A percentile compares a stretch with the other conserved stretches of the same genome.
These are phyloP conservation scores for Gossypium arboreum DNA, from an alignment of 345 rosid species.

Conservation along the genomic window DNA sequence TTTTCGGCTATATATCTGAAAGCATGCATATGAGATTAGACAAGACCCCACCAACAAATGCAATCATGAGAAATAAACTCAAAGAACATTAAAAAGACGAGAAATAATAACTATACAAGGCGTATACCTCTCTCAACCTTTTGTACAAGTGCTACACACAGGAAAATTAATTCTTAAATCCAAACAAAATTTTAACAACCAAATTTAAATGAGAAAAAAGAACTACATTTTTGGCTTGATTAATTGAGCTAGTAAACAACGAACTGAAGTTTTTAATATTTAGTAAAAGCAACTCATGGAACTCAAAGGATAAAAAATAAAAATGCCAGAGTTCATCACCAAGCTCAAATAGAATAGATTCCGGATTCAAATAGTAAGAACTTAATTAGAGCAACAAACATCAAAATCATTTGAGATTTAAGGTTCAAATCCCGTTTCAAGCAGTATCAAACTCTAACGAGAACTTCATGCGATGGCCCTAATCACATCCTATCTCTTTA, in stretches of 20 bases:
- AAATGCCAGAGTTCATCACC: background rate
- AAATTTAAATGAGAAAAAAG: background rate
- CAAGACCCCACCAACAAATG: background rate
- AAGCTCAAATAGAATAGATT: background rate
- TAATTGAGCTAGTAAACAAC: background rate
- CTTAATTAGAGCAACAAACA: background rate
- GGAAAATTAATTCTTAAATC: background rate
- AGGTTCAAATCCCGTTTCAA: background rate
- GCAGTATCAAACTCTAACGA: background rate
- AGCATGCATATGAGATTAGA: conserved; percentile 7
- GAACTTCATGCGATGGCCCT: background rate
- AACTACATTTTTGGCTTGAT: background rate
- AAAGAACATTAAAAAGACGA: background rate
- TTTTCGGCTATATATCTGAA: conserved; percentile 84
- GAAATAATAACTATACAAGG: background rate
- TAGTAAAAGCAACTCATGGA: background rate
- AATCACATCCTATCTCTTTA: background rate
- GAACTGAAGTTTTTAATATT: background rate
- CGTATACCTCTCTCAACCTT: background rate
- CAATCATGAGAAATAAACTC: background rate
- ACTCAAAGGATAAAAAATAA: background rate
- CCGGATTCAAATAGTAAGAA: background rate
- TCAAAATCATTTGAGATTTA: background rate
- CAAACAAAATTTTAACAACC: background rate
- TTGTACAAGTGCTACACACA: background rate